Evolutionary conservation across 805 yeast genomes (phyloP).

Genomic region (Vanderwaltozyma yarrowii): DNA sequence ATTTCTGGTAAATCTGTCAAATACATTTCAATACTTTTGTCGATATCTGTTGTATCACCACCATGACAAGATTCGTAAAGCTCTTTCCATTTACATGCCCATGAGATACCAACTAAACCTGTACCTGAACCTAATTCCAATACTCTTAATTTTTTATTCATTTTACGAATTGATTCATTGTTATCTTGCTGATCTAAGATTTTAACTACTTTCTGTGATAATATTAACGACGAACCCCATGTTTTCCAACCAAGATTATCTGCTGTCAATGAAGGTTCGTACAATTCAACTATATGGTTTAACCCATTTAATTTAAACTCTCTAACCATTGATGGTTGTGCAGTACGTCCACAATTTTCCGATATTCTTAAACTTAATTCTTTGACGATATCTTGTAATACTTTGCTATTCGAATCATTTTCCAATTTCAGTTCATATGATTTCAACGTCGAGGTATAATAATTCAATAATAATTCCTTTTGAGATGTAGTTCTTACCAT

Average conservation of each 20-base stretch:
- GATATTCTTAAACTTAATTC: constrained; percentile 57
- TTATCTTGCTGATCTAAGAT: too few species aligned
- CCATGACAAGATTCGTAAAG: constrained; percentile 8
- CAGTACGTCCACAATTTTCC: constrained; percentile 77
- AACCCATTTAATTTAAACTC: constrained; percentile 40
- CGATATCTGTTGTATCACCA: constrained; percentile 27
- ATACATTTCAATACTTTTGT: constrained; percentile 34
- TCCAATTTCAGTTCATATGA: constrained; percentile 5
- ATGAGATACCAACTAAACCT: constrained; percentile 75
- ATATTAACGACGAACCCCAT: constrained; percentile 84
- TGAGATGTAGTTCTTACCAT: constrained; percentile 35
- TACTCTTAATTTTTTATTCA: constrained; percentile 27
- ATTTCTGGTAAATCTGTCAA: constrained; percentile 79
- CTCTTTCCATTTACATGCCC: constrained; percentile 29
- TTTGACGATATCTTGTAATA: constrained; percentile 31
- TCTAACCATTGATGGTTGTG: constrained; percentile 62
- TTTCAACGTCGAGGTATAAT: constrained; percentile 36
- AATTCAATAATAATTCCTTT: constrained; percentile 36
- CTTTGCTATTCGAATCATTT: background rate
- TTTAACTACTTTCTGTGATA: constrained; percentile 45
- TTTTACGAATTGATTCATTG: too few species aligned
- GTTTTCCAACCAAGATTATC: constrained; percentile 89
- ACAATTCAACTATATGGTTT: constrained; percentile 29
- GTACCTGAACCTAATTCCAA: constrained; percentile 94
- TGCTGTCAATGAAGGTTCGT: constrained; percentile 78